phyloP scores from a whole-genome alignment of 108 stramenopile genomes.

The Conticribra guillardii region DNA sequence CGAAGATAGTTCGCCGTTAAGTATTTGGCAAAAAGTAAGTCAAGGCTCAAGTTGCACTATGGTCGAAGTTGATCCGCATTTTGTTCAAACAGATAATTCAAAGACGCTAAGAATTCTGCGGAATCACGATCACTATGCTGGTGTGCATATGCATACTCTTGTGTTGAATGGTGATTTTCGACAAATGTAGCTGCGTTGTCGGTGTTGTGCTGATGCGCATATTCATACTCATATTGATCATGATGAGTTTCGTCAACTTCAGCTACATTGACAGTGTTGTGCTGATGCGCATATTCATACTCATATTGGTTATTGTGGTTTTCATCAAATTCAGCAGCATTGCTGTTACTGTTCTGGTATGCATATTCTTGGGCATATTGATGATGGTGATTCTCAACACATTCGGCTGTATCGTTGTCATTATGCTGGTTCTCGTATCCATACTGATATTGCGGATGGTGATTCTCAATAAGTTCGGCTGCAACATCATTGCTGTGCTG shows the following conservation, averaged over 20 bases:
- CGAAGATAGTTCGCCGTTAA: too few relatives aligned
- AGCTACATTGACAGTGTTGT: too few relatives aligned
- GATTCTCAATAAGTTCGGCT: background rate
- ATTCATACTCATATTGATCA: background rate
- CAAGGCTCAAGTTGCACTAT: too few relatives aligned
- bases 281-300: background rate
- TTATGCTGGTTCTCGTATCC: background rate
- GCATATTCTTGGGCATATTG: background rate
- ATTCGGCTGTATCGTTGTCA: too few relatives aligned
- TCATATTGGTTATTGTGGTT: background rate
- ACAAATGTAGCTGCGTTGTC: too few relatives aligned
- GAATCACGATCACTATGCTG: background rate
- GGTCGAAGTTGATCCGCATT: constrained; percentile 8
- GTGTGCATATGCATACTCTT: background rate
- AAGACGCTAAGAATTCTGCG: constrained; percentile 10
- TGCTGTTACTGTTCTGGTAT: too few relatives aligned
- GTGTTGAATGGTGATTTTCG: background rate
- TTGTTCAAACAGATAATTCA: constrained; percentile 9
- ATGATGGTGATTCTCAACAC: background rate
- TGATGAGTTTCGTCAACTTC: background rate
- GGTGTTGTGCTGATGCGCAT: background rate
- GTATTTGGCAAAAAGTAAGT: too few relatives aligned
- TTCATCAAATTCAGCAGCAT: background rate
- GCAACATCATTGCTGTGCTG: too few relatives aligned
- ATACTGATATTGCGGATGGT: background rate